phyloP scores from a whole-genome alignment of 805 yeast species.

The Limtongozyma cylindracea region DNA sequence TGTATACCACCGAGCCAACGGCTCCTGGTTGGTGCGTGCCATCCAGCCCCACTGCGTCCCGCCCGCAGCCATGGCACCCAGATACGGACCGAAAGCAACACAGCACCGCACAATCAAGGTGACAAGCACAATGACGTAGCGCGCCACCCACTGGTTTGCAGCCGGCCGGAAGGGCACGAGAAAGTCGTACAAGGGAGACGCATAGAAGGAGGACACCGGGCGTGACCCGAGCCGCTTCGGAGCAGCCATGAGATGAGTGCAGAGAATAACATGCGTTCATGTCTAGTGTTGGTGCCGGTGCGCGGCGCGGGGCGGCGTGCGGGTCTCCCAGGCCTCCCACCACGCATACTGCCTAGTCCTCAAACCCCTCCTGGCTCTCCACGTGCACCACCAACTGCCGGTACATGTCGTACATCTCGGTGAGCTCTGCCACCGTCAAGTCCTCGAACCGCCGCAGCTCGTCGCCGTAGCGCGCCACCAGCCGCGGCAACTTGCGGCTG shows the following conservation, averaged over 20 bases:
- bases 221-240: too few species aligned
- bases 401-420: too few species aligned
- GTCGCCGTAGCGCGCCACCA: too few species aligned
- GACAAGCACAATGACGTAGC: conserved; percentile 47
- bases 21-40: conserved; percentile 64
- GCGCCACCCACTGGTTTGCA: conserved; percentile 75
- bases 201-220: conserved; percentile 1
- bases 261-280: too few species aligned
- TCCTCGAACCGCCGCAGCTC: too few species aligned
- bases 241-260: too few species aligned
- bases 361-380: conserved; percentile 1
- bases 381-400: too few species aligned
- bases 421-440: too few species aligned
- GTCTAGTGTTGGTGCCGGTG: too few species aligned
- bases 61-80: conserved; percentile 48
- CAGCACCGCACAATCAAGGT: conserved; percentile 63
- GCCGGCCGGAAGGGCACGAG: conserved; percentile 59
- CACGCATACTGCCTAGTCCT: conserved; percentile 9
- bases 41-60: conserved; percentile 98
- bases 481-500: too few species aligned
- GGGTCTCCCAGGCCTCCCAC: conserved; percentile 5
- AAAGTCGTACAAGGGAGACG: conserved; percentile 43
- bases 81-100: conserved; percentile 70
- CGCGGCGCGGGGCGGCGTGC: too few species aligned
- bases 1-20: conserved; percentile 63